phyloP scores from a whole-genome alignment of 2,329 filamentous ascomycete genomes.

The Talaromyces sp. region DNA sequence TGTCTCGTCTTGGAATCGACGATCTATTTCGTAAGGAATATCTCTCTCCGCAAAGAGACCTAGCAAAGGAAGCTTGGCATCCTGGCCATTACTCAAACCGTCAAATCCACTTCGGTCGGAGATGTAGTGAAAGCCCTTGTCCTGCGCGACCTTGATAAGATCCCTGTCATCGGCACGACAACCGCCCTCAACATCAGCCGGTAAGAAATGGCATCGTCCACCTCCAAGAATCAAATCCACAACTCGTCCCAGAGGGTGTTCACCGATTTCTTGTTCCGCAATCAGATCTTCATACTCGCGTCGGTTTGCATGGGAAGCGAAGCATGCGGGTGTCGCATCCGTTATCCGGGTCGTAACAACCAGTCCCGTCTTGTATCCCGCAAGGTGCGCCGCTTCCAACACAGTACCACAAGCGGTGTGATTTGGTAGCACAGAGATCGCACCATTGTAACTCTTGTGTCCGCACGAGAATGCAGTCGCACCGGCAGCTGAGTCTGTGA shows the following conservation, averaged over 20 bases:
- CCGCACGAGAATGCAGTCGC: constrained; percentile 95
- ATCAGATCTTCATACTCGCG: constrained; percentile 85
- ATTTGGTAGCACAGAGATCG: constrained; percentile 85
- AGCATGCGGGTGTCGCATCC: constrained; percentile 94
- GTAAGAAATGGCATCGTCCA: constrained; percentile 87
- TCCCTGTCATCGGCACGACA: constrained; percentile 79
- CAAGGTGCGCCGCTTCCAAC: constrained; percentile 87
- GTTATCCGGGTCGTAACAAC: constrained; percentile 95
- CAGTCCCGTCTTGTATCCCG: constrained; percentile 87
- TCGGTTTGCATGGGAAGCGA: constrained; percentile 80
- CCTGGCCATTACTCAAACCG: constrained; percentile 63
- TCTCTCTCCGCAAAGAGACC: constrained; percentile 81
- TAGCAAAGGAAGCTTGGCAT: constrained; percentile 73
- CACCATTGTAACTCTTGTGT: constrained; percentile 92
- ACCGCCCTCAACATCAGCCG: constrained; percentile 75
- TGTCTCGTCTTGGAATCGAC: constrained; percentile 70
- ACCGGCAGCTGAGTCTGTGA: constrained; percentile 95
- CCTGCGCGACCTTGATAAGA: constrained; percentile 68
- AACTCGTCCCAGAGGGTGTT: constrained; percentile 79
- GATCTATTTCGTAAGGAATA: constrained; percentile 91
- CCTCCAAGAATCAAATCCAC: constrained; percentile 93
- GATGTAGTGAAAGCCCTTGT: constrained; percentile 79
- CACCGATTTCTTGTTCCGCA: constrained; percentile 85
- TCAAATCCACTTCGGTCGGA: constrained; percentile 73
- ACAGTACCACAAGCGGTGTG: constrained; percentile 85